Percentiles rank a stretch among this genome's conserved stretches.
These are phyloP conservation scores for Phoenix dactylifera DNA, from an alignment of 176 grass and related monocot species.

Conservation along the genomic window DNA sequence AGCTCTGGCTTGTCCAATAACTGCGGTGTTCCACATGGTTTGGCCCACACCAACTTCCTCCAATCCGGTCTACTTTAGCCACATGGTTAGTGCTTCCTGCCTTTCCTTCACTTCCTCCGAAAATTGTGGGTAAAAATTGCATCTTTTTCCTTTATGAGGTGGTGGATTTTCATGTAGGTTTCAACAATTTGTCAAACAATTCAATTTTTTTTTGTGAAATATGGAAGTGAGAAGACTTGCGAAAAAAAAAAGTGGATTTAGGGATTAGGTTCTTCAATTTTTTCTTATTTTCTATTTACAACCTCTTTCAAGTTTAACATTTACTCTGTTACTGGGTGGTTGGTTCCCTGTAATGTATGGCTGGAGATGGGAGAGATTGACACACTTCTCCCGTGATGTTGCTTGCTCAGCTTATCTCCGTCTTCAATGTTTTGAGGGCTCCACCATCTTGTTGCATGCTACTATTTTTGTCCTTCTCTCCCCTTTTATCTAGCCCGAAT, in stretches of 20 bases:
- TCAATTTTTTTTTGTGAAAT: too few species aligned
- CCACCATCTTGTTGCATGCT: neutral
- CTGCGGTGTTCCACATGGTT: slow-evolving; percentile 4
- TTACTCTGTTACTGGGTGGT: neutral
- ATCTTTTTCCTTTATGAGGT: neutral
- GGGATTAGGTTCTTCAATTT: too few species aligned
- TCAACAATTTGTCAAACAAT: too few species aligned
- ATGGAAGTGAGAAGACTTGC: too few species aligned
- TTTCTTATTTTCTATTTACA: too few species aligned
- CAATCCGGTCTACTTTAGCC: slow-evolving; percentile 14
- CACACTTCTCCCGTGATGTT: slow-evolving; percentile 23
- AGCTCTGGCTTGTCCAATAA: too few species aligned
- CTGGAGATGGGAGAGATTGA: slow-evolving; percentile 4
- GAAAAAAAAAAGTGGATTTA: too few species aligned
- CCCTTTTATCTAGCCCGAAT: neutral
- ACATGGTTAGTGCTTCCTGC: slow-evolving; percentile 7
- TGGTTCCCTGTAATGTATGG: neutral
- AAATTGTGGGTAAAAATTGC: too few species aligned
- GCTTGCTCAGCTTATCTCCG: slow-evolving; percentile 17
- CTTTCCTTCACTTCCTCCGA: neutral
- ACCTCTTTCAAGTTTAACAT: too few species aligned
- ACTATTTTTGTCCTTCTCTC: neutral
- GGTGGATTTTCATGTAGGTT: neutral
- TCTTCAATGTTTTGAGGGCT: neutral
- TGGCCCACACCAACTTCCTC: slow-evolving; percentile 10